Evolutionary conservation across 2,329 filamentous ascomycete genomes (phyloP).

Genomic region (Colletotrichum eleusines): DNA sequence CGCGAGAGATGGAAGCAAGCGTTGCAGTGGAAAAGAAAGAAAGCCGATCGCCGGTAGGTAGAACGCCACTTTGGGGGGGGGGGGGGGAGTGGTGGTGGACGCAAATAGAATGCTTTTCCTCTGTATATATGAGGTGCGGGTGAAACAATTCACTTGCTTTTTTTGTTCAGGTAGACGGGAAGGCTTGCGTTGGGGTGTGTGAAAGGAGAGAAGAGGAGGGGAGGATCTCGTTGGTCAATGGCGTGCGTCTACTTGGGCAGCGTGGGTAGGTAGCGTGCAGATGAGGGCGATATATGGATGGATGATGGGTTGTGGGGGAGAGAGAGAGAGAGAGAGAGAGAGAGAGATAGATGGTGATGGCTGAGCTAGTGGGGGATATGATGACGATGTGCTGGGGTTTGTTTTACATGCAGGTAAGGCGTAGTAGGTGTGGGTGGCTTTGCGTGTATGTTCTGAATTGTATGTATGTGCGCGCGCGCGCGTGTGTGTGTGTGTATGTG

Average conservation of each 20-base stretch:
- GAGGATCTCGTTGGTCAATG: slow-evolving; percentile 7
- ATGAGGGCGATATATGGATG: background rate
- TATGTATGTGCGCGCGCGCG: too few relatives aligned
- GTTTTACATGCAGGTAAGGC: background rate
- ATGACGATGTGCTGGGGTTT: background rate
- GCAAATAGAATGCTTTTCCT: background rate
- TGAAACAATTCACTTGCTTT: slow-evolving; percentile 5
- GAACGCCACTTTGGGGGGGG: background rate
- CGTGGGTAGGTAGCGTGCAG: background rate
- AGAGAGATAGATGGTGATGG: background rate
- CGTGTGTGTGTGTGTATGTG: too few relatives aligned
- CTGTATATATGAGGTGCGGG: background rate
- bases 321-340: background rate
- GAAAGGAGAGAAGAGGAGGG: background rate
- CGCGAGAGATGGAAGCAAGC: background rate
- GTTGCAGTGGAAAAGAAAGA: background rate
- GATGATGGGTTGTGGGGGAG: background rate
- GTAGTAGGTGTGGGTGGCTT: too few relatives aligned
- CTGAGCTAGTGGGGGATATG: background rate
- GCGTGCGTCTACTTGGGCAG: background rate
- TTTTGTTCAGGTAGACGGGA: background rate
- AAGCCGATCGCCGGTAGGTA: background rate
- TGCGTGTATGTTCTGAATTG: too few relatives aligned
- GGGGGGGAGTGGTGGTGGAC: background rate
- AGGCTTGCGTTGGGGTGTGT: background rate